Base-by-base conservation (phyloP, 345 rosid genomes). In the Acer saccharum region DNA sequence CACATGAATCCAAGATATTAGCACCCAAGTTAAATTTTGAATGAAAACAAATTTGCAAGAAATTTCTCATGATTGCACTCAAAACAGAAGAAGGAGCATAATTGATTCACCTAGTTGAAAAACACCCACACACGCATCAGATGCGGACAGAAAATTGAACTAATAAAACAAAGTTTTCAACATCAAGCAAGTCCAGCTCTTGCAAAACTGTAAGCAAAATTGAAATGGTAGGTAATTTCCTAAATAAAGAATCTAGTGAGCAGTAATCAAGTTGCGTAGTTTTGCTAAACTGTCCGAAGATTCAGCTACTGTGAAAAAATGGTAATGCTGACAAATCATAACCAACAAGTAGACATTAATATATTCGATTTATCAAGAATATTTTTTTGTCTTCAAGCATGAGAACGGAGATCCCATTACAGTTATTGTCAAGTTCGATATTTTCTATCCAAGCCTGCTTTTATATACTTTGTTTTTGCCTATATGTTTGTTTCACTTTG, bases 401-500 rank as follows among this genome's bases (percentile, higher is more conserved):
- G 58, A 21, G 68, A 48, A 0, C 67, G 68, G 81, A 43, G 54
- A 43, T 72, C 69, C 44, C 80, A 71, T 71, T 64, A 8, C 10
- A 39, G 77, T 73, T 29, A 10, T 60, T 65, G 74, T 58, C 16
- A 27, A 44, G 16, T 60, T 46, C 68, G 43, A 78, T 78, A 17
- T 41, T 46, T 57, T 66, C 76, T 21, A 65, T 57, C 68, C 23
- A 12, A 46, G 25, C 16, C 46, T 18, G 63, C 64, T 16, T 27
- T 29, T 23, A 17, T 64, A 43, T 39, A 23, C 25, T 35, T 9
- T 55, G 48, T 25, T 58, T 29, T 73, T 58, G 55, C n/a, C 20
- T 67, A 4, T 27, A 4, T 67, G 66, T 69, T 70, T 43, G 43
- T 67, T 78, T 78, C 77, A 57, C n/a, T 23, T 67, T 69, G 48